A percentile compares a stretch with the other conserved stretches of the same genome.
These are phyloP conservation scores for Rosa multiflora DNA, from an alignment of 306 rosid genomes.

Conservation along the genomic window DNA sequence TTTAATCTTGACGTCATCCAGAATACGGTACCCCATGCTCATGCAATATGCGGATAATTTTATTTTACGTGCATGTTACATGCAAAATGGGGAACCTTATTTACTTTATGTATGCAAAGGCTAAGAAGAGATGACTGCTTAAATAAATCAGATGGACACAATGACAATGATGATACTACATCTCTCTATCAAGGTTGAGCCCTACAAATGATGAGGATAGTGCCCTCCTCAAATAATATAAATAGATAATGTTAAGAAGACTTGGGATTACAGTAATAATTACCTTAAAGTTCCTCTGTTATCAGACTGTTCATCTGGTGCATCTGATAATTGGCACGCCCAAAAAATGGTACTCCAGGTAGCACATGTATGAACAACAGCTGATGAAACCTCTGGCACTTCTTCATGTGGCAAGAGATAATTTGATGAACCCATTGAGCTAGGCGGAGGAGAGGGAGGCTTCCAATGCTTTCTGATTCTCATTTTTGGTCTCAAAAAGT, in stretches of 20 bases:
- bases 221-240: neutral
- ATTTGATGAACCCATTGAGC: conserved; percentile 12
- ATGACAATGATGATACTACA: neutral
- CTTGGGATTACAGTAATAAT: neutral
- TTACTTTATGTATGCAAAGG: neutral
- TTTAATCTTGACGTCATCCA: neutral
- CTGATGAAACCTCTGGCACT: conserved; percentile 17
- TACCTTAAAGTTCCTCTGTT: conserved; percentile 4
- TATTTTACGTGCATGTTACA: neutral
- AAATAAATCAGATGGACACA: neutral
- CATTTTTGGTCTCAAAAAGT: conserved; percentile 2
- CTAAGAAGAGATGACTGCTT: neutral
- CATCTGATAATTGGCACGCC: neutral
- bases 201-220: neutral
- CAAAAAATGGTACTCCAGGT: neutral
- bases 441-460: conserved; percentile 6
- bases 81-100: neutral
- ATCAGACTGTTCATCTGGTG: neutral
- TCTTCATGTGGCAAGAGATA: neutral
- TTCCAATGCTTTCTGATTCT: conserved; percentile 1
- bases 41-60: neutral
- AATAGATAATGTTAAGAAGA: neutral
- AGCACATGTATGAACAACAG: conserved; percentile 6
- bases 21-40: neutral
- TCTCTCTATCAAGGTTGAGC: conserved; percentile 8